Percentiles rank a stretch among this genome's conserved stretches.
Evolutionary conservation across 2,329 filamentous ascomycete species (phyloP).

Genomic region (Madurella mycetomatis): DNA sequence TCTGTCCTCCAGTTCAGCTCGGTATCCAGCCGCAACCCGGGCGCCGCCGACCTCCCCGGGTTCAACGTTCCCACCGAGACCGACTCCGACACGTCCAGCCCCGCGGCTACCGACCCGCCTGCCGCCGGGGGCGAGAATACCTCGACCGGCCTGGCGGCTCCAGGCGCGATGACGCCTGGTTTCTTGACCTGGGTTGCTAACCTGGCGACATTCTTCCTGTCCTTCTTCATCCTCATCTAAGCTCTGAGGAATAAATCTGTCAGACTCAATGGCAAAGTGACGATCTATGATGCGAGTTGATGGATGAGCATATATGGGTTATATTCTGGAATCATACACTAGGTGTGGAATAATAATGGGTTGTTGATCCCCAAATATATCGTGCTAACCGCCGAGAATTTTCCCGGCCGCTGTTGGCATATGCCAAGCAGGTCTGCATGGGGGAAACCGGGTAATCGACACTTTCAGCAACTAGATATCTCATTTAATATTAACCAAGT

Average conservation of each 20-base stretch:
- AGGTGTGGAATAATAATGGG: not conserved
- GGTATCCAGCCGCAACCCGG: not conserved
- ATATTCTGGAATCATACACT: not conserved
- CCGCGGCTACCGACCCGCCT: not conserved
- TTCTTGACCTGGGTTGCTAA: conserved; percentile 15
- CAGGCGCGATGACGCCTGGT: conserved; percentile 4
- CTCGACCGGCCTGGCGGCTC: conserved; percentile 10
- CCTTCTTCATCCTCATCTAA: conserved; percentile 17
- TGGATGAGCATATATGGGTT: no score
- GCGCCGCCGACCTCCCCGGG: not conserved
- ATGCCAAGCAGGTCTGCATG: not conserved
- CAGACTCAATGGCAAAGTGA: not conserved
- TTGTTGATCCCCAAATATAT: not conserved
- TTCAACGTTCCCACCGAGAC: not conserved
- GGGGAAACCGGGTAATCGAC: not conserved
- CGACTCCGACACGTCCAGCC: not conserved
- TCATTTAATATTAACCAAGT: not conserved
- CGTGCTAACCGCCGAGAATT: not conserved
- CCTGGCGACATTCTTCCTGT: conserved; percentile 13
- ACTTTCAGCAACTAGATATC: not conserved
- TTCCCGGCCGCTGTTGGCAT: not conserved
- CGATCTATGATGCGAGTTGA: no score
- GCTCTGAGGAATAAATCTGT: not conserved
- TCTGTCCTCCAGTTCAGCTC: conserved; percentile 6
- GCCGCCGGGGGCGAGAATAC: not conserved